Evolutionary conservation across 2,329 filamentous ascomycete species (phyloP), one percentile per base, ranked within the genome.

Genomic region (Diplocarpon mali): DNA sequence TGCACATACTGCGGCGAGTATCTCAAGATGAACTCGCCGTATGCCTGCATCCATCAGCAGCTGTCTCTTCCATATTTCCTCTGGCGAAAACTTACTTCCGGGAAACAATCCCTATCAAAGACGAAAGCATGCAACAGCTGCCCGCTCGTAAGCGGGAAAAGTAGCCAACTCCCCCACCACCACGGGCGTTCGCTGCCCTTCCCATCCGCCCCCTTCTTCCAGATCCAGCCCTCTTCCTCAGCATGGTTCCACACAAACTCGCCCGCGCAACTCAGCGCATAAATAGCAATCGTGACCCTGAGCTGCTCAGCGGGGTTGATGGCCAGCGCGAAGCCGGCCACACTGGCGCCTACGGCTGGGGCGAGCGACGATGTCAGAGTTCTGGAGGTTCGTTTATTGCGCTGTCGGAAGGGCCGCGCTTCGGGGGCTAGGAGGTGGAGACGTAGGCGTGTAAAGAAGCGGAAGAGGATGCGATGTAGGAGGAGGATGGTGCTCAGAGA

Each of bases 201-300:
- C 12, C 65, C 58, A 6, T 69, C 72, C 53, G 69, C 71, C 2
- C 76, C 76, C 10, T 35, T 38, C 17, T 12, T 31, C 78, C 78
- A 82, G 40, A 82, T 69, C 56, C 73, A 78, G 6, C 81, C 81
- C 35, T 83, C 78, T 36, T 82, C 78, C 59, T 95, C 85, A 5
- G 86, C 72, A 15, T 81, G 71, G 62, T 95, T 95, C 72, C 89
- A 96, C 4, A 76, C 72, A 54, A 90, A 92, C 61, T 98, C 90
- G 31, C 93, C 68, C 1, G 86, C 85, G 40, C 86, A 76, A 54
- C 87, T 90, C 49, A 87, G 71, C 45, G 81, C 70, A 60, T 90
- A 93, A 49, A 96, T 85, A 12, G 87, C 81, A 38, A 92, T 74
- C 0, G 85, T 86, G 42, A 90, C 71, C 40, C 92, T 80, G 54